Conservation (phyloP, 768 basidiomycete genomes). For the Tricholoma sp. region DNA sequence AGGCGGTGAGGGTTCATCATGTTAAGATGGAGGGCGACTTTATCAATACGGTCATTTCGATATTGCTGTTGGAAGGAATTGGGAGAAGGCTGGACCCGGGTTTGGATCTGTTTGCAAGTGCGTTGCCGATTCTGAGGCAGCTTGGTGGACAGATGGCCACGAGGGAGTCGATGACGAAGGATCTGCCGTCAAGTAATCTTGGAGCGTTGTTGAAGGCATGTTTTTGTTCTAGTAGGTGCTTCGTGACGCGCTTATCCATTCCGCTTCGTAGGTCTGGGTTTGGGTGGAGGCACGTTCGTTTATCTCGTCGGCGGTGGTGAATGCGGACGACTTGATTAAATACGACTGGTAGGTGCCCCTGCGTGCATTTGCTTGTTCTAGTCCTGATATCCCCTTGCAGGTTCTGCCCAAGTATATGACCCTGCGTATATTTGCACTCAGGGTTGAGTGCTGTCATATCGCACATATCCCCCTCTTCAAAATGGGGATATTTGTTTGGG, state of each 20-base stretch:
- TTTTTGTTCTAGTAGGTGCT: neutral
- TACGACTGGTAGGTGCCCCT: constrained; percentile 70
- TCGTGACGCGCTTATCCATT: constrained; percentile 4
- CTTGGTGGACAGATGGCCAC: constrained; percentile 89
- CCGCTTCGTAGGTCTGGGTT: constrained; percentile 68
- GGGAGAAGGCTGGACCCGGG: constrained; percentile 89
- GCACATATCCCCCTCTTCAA: neutral
- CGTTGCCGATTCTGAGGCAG: constrained; percentile 88
- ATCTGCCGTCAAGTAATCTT: constrained; percentile 65
- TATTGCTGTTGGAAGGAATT: constrained; percentile 91
- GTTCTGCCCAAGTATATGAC: constrained; percentile 26
- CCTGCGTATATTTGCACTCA: neutral
- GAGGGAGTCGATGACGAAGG: constrained; percentile 47
- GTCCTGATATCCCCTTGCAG: constrained; percentile 8
- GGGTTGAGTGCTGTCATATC: neutral
- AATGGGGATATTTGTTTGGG: neutral
- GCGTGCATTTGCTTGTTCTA: neutral
- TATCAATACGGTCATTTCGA: constrained; percentile 95
- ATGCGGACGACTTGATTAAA: constrained; percentile 82
- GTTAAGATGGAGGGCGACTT: constrained; percentile 99
- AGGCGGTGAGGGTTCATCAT: constrained; percentile 82
- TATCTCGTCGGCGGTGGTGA: constrained; percentile 69
- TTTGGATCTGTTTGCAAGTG: constrained; percentile 92
- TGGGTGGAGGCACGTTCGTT: constrained; percentile 90
- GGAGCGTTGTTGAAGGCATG: constrained; percentile 85